Evolutionary conservation across 192 early-diverging fungal species (phyloP).

Genomic region (Umbelopsis vinacea): DNA sequence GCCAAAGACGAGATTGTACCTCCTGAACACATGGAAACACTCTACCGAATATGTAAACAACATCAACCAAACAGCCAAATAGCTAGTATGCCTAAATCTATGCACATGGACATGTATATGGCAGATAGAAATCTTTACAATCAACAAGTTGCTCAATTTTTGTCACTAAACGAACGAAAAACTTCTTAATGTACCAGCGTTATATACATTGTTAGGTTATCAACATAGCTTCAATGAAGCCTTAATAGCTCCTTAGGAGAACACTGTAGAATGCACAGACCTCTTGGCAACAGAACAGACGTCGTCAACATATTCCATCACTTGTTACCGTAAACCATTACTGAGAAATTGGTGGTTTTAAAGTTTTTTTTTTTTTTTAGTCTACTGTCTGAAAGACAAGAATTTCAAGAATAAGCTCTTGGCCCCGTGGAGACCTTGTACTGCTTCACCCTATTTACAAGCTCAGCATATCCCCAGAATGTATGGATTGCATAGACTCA

Average conservation of each 20-base stretch:
- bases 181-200: not conserved
- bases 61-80: slow-evolving; percentile 19
- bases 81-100: slow-evolving; percentile 30
- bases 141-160: not conserved
- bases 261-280: too few relatives aligned
- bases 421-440: too few relatives aligned
- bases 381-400: too few relatives aligned
- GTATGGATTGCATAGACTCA: not conserved
- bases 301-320: too few relatives aligned
- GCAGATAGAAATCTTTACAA: slow-evolving; percentile 1
- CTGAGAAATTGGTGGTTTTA: too few relatives aligned
- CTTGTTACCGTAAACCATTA: too few relatives aligned
- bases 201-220: too few relatives aligned
- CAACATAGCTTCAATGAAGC: not conserved
- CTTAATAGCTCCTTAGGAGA: too few relatives aligned
- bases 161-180: not conserved
- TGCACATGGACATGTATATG: slow-evolving; percentile 40
- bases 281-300: too few relatives aligned
- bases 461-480: not conserved
- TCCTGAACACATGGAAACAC: slow-evolving; percentile 38
- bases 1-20: slow-evolving; percentile 47
- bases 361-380: too few relatives aligned
- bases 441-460: too few relatives aligned
- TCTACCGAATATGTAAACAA: slow-evolving; percentile 24
- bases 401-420: too few relatives aligned